A percentile compares a stretch with the other conserved stretches of the same genome.
Evolutionary conservation across 352 stramenopile species (phyloP).

Genomic region (Phytophthora nicotianae): DNA sequence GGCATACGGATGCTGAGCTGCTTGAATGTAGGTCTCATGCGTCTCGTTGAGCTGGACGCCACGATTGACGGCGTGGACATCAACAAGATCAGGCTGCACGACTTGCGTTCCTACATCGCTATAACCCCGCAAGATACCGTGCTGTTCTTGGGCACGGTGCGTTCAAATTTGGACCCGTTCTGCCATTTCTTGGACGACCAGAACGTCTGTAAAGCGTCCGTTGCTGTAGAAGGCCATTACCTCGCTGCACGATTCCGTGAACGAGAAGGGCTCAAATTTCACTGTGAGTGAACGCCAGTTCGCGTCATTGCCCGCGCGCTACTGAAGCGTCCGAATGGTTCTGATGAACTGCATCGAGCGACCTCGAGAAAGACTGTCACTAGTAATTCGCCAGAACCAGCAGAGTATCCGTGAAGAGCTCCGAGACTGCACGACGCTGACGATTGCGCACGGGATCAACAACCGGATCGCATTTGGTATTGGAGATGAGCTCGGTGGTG

Average conservation of each 20-base stretch:
- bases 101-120: conserved; percentile 43
- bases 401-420: conserved; percentile 92
- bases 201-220: conserved; percentile 15
- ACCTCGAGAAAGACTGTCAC: conserved; percentile 83
- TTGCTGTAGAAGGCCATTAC: conserved; percentile 56
- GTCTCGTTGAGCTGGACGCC: conserved; percentile 37
- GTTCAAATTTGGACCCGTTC: conserved; percentile 92
- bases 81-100: conserved; percentile 34
- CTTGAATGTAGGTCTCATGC: conserved; percentile 49
- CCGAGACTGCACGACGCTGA: conserved; percentile 89
- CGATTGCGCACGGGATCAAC: conserved; percentile 94
- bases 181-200: conserved; percentile 36
- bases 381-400: conserved; percentile 50
- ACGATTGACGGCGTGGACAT: conserved; percentile 89
- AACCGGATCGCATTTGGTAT: conserved; percentile 92
- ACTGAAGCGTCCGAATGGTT: conserved; percentile 89
- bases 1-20: conserved; percentile 57
- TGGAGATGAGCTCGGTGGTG: conserved; percentile 65
- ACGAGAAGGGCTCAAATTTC: conserved; percentile 94
- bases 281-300: conserved; percentile 95
- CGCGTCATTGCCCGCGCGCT: conserved; percentile 95
- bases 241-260: conserved; percentile 91
- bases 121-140: conserved; percentile 91
- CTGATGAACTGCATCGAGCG: conserved; percentile 94
- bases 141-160: conserved; percentile 89